phyloP scores from a whole-genome alignment of 768 basidiomycete species.

The Plicaturopsis crispa region DNA sequence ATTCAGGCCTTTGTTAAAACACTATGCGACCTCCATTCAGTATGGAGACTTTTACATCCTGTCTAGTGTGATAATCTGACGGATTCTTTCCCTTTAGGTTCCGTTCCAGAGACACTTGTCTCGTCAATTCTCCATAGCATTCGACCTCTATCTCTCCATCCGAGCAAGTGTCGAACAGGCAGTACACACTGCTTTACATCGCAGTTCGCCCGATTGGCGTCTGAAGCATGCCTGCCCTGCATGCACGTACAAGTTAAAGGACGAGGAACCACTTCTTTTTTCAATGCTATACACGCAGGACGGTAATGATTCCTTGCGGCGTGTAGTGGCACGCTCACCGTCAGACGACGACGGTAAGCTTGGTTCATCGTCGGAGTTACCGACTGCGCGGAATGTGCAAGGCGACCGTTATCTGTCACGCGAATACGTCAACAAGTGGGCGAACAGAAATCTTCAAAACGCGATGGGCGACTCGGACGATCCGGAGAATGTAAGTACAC shows the following conservation, averaged over 20 bases:
- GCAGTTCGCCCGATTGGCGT: constrained; percentile 13
- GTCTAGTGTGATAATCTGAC: neutral
- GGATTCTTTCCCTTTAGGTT: neutral
- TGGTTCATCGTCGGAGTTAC: neutral
- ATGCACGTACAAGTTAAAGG: constrained; percentile 17
- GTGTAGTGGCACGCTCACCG: constrained; percentile 2
- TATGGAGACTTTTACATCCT: neutral
- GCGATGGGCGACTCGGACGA: neutral
- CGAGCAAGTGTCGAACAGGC: constrained; percentile 7
- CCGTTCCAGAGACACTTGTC: constrained; percentile 7
- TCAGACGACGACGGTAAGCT: neutral
- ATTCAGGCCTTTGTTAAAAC: constrained; percentile 13
- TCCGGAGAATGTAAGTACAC: neutral
- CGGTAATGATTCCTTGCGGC: constrained; percentile 5
- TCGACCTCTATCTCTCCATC: constrained; percentile 19
- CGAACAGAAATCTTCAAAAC: neutral
- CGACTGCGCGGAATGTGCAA: neutral
- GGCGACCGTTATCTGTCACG: neutral
- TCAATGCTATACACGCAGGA: constrained; percentile 11
- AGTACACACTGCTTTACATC: constrained; percentile 8
- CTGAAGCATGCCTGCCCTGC: constrained; percentile 17
- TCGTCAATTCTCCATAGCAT: constrained; percentile 16
- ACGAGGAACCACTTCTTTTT: constrained; percentile 7
- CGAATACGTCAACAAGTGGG: constrained; percentile 1
- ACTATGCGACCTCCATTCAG: constrained; percentile 12